phyloP scores from a whole-genome alignment of 441 rosid species.

The Adansonia madagascariensis region DNA sequence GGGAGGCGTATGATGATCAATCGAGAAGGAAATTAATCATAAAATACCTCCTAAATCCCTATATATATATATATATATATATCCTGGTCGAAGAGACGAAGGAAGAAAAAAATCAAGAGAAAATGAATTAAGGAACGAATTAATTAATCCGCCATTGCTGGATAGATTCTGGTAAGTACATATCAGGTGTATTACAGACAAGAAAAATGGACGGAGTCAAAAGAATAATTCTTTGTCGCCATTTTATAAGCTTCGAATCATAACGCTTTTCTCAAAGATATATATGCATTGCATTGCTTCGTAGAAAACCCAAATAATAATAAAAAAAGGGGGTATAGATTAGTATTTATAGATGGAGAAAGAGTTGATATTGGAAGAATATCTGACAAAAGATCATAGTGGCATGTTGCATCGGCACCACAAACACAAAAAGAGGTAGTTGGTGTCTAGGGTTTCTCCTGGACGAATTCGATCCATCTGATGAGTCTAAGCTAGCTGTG shows the following conservation, averaged over 20 bases:
- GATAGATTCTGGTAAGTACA: constrained; percentile 4
- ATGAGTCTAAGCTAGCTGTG: not conserved
- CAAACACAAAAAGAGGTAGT: constrained; percentile 1
- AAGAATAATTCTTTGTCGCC: constrained; percentile 20
- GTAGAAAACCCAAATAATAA: not conserved
- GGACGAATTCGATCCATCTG: constrained; percentile 10
- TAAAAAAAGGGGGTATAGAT: not conserved
- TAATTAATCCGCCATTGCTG: not conserved
- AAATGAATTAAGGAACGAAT: not conserved
- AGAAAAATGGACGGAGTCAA: not conserved
- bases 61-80: not conserved
- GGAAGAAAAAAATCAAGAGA: not conserved
- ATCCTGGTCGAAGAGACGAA: too few relatives aligned
- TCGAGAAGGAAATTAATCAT: not conserved
- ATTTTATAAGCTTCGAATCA: not conserved
- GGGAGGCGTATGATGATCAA: not conserved
- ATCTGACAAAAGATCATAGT: constrained; percentile 3
- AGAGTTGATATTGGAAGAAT: constrained; percentile 7
- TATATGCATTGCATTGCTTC: not conserved
- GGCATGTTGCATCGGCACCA: not conserved
- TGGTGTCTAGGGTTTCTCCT: constrained; percentile 9
- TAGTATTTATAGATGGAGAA: not conserved
- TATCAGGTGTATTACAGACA: not conserved
- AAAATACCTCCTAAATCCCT: not conserved
- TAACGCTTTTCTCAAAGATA: not conserved